phyloP scores from a whole-genome alignment of 2,329 filamentous ascomycete species.

The Paecilomyces sp. region DNA sequence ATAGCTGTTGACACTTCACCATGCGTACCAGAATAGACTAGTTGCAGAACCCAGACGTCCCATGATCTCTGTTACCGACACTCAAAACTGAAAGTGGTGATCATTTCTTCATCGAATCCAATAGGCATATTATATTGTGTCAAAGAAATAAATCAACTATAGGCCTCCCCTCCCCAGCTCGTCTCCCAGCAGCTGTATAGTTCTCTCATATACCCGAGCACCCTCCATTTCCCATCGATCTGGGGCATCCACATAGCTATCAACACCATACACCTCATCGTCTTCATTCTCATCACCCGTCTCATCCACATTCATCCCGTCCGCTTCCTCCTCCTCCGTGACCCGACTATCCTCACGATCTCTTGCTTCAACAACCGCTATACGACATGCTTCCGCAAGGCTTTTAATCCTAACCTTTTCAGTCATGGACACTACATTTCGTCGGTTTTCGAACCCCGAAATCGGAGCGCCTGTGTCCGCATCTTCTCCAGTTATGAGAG shows the following conservation, averaged over 20 bases:
- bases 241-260: slow-evolving; percentile 23
- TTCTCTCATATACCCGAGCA: slow-evolving; percentile 71
- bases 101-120: neutral
- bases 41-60: neutral
- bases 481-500: slow-evolving; percentile 62
- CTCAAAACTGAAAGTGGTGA: neutral
- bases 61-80: neutral
- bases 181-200: slow-evolving; percentile 66
- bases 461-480: slow-evolving; percentile 57
- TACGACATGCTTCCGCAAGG: slow-evolving; percentile 67
- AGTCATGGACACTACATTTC: slow-evolving; percentile 55
- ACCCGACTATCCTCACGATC: slow-evolving; percentile 41
- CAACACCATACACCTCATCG: slow-evolving; percentile 33
- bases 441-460: slow-evolving; percentile 61
- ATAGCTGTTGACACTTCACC: neutral
- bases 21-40: neutral
- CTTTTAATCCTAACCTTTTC: slow-evolving; percentile 86
- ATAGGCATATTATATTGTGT: neutral
- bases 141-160: slow-evolving; percentile 1
- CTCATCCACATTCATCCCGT: slow-evolving; percentile 19
- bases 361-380: slow-evolving; percentile 60
- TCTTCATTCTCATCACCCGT: slow-evolving; percentile 27
- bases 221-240: slow-evolving; percentile 57
- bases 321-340: slow-evolving; percentile 30
- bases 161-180: slow-evolving; percentile 45